phyloP scores from a whole-genome alignment of 495 filamentous ascomycete genomes.

The Umbilicaria muhlenbergii region DNA sequence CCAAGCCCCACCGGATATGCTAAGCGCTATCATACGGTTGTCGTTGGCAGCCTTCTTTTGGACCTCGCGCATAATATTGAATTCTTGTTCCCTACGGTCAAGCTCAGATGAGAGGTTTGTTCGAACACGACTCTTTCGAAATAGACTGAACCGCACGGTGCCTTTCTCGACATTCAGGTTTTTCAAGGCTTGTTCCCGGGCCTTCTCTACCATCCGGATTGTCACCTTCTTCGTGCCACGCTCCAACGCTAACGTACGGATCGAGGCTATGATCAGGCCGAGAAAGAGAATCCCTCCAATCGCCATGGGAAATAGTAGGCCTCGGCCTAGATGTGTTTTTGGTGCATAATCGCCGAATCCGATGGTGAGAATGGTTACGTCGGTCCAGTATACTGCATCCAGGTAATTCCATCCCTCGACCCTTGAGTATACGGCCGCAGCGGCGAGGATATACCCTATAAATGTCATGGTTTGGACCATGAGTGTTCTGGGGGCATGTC shows the following conservation, averaged over 20 bases:
- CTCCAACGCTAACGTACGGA: slow-evolving; percentile 58
- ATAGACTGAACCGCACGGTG: slow-evolving; percentile 30
- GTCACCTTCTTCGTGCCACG: slow-evolving; percentile 50
- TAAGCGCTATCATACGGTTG: slow-evolving; percentile 48
- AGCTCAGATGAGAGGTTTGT: slow-evolving; percentile 21
- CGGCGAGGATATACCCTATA: slow-evolving; percentile 53
- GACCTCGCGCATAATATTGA: slow-evolving; percentile 58
- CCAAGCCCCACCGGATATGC: slow-evolving; percentile 42
- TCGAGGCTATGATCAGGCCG: slow-evolving; percentile 70
- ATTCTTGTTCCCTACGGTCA: slow-evolving; percentile 50
- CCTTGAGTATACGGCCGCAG: slow-evolving; percentile 48
- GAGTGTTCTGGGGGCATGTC: slow-evolving; percentile 28
- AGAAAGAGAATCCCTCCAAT: slow-evolving; percentile 63
- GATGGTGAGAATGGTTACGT: slow-evolving; percentile 68
- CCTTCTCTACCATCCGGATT: slow-evolving; percentile 45
- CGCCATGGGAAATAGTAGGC: slow-evolving; percentile 59
- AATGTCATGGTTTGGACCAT: slow-evolving; percentile 75
- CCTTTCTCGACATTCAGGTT: slow-evolving; percentile 14
- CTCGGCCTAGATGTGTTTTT: slow-evolving; percentile 29
- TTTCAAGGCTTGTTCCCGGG: neutral
- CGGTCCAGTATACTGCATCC: slow-evolving; percentile 65
- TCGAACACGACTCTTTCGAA: slow-evolving; percentile 9
- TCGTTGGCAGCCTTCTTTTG: slow-evolving; percentile 37
- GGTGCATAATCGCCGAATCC: neutral
- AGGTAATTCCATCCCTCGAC: slow-evolving; percentile 64